Conservation (phyloP, 148 eudicot genomes). For the Nyssa sinensis region DNA sequence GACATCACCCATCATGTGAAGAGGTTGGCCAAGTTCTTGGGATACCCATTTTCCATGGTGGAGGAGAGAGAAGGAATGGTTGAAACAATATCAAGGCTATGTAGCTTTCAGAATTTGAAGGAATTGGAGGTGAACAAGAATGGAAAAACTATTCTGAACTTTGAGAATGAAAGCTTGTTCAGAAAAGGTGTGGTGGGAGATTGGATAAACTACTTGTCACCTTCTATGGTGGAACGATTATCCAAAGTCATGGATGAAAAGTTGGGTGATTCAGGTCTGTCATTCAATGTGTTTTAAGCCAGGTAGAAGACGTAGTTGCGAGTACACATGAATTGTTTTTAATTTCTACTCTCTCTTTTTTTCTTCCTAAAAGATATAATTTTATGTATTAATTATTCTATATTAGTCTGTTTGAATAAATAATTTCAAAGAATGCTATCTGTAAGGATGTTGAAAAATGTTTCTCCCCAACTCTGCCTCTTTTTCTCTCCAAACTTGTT, state of each 20-base stretch:
- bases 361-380: too few species aligned
- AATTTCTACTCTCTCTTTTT: too few species aligned
- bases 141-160: constrained; percentile 32
- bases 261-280: constrained; percentile 34
- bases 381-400: too few species aligned
- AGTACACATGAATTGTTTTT: too few species aligned
- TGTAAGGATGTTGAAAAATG: too few species aligned
- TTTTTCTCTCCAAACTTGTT: too few species aligned
- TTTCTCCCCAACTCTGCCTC: too few species aligned
- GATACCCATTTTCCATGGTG: constrained; percentile 25
- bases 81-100: constrained; percentile 31
- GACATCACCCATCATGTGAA: constrained; percentile 6
- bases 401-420: too few species aligned
- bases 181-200: constrained; percentile 47
- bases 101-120: constrained; percentile 39
- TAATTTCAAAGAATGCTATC: too few species aligned
- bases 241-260: constrained; percentile 43
- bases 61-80: constrained; percentile 32
- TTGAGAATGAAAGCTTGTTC: constrained; percentile 46
- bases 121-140: constrained; percentile 45
- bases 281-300: constrained; percentile 18
- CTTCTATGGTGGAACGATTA: constrained; percentile 38
- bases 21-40: constrained; percentile 35
- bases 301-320: too few species aligned
- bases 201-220: constrained; percentile 33